These are phyloP conservation scores for Shiraia bambusicola DNA, from an alignment of 2,329 filamentous ascomycete genomes.

Conservation along the genomic window DNA sequence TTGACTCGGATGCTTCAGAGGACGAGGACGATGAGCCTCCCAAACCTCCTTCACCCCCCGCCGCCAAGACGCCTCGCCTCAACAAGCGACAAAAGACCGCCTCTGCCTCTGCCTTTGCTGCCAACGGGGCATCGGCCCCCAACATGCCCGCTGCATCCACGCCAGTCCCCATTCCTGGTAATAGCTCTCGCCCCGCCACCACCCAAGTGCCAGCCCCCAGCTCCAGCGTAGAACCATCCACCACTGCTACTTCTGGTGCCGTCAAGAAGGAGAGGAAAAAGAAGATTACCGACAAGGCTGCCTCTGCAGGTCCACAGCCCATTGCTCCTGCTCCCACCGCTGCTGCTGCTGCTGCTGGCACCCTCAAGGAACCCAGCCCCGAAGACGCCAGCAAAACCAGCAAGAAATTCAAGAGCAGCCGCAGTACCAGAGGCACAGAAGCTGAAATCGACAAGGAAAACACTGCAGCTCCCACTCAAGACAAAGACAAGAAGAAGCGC, in stretches of 20 bases:
- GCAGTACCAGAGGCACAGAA: slow-evolving; percentile 38
- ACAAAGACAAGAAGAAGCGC: slow-evolving; percentile 33
- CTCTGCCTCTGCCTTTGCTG: slow-evolving; percentile 16
- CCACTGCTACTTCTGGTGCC: slow-evolving; percentile 5
- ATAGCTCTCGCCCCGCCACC: slow-evolving; percentile 8
- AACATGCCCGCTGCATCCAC: slow-evolving; percentile 23
- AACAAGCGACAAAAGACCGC: slow-evolving; percentile 45
- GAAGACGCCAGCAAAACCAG: slow-evolving; percentile 34
- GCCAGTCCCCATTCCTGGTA: slow-evolving; percentile 29
- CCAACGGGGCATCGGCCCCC: slow-evolving; percentile 24
- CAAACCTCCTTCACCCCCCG: slow-evolving; percentile 40
- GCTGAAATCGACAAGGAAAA: slow-evolving; percentile 31
- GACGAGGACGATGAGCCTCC: slow-evolving; percentile 38
- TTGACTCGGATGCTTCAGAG: slow-evolving; percentile 47
- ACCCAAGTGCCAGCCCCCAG: slow-evolving; percentile 16
- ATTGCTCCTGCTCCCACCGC: slow-evolving; percentile 30
- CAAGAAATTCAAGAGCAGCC: slow-evolving; percentile 40
- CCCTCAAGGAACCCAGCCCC: slow-evolving; percentile 26
- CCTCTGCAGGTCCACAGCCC: slow-evolving; percentile 14
- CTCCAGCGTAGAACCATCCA: slow-evolving; percentile 13
- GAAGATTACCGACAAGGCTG: slow-evolving; percentile 35
- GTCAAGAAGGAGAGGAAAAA: slow-evolving; percentile 40
- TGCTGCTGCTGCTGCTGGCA: too few species aligned
- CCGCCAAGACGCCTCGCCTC: slow-evolving; percentile 34
- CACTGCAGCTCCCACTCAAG: slow-evolving; percentile 5